Conservation (phyloP, 176 grass and related monocot genomes). For the Tillandsia fasciculata region DNA sequence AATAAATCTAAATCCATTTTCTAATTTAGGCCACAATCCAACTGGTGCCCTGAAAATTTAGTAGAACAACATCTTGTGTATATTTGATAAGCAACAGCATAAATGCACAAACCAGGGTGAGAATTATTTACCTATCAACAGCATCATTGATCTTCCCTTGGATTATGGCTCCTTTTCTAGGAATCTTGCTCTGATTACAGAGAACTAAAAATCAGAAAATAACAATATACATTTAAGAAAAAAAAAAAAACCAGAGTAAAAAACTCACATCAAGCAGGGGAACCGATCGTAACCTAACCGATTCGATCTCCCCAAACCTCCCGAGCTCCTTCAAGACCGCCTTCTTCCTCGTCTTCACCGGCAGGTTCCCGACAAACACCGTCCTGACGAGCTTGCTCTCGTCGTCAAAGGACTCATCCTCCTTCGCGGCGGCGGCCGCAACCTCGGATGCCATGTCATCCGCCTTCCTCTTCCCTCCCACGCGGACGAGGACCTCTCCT, state of each 20-base stretch:
- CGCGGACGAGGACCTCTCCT: not conserved
- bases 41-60: not conserved
- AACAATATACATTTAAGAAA: not conserved
- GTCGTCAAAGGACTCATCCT: conserved; percentile 62
- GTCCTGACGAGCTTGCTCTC: conserved; percentile 77
- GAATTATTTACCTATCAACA: conserved; percentile 46
- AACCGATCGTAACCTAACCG: conserved; percentile 81
- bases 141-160: conserved; percentile 64
- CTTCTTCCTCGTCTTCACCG: conserved; percentile 65
- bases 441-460: conserved; percentile 25
- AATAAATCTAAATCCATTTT: too few species aligned
- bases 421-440: conserved; percentile 11
- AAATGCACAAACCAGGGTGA: not conserved
- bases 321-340: conserved; percentile 53
- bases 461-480: conserved; percentile 71
- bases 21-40: too few species aligned
- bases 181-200: conserved; percentile 61
- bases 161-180: conserved; percentile 62
- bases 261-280: conserved; percentile 68
- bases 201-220: not conserved
- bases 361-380: conserved; percentile 90
- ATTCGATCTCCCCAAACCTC: conserved; percentile 65
- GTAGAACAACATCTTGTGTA: not conserved
- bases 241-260: not conserved
- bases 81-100: not conserved